phyloP scores from a whole-genome alignment of 176 grass and related monocot genomes.

The Ananas comosus region DNA sequence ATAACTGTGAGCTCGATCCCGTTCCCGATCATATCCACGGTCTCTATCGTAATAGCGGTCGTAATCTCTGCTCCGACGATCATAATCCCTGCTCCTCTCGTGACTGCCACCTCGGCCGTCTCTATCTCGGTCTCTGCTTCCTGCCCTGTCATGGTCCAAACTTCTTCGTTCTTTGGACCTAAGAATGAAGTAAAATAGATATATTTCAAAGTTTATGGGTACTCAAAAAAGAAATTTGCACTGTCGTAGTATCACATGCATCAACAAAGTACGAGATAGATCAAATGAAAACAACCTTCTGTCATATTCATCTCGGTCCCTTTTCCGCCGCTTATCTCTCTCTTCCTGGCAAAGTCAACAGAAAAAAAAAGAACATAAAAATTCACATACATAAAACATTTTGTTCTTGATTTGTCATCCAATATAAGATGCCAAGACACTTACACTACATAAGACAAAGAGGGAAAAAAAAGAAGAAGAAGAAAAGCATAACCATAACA shows the following conservation, averaged over 20 bases:
- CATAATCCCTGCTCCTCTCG: constrained; percentile 69
- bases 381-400: constrained; percentile 5
- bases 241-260: neutral
- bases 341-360: constrained; percentile 55
- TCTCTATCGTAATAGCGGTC: constrained; percentile 66
- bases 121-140: constrained; percentile 57
- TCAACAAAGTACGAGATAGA: constrained; percentile 4
- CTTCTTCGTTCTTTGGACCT: constrained; percentile 84
- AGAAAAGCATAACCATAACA: neutral
- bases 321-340: constrained; percentile 68
- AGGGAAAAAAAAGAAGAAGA: constrained; percentile 26
- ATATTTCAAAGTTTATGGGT: constrained; percentile 1
- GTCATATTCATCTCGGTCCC: constrained; percentile 44
- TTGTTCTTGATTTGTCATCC: constrained; percentile 8
- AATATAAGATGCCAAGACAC: constrained; percentile 24
- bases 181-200: constrained; percentile 1
- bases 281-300: constrained; percentile 35
- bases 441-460: constrained; percentile 27
- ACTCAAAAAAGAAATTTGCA: constrained; percentile 1
- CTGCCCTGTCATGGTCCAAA: constrained; percentile 44
- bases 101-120: constrained; percentile 44
- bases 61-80: constrained; percentile 39
- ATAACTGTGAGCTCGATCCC: constrained; percentile 56
- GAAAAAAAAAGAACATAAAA: constrained; percentile 21
- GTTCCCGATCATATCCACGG: constrained; percentile 43